phyloP scores from a whole-genome alignment of 768 basidiomycete species.

The Naganishia onofrii region DNA sequence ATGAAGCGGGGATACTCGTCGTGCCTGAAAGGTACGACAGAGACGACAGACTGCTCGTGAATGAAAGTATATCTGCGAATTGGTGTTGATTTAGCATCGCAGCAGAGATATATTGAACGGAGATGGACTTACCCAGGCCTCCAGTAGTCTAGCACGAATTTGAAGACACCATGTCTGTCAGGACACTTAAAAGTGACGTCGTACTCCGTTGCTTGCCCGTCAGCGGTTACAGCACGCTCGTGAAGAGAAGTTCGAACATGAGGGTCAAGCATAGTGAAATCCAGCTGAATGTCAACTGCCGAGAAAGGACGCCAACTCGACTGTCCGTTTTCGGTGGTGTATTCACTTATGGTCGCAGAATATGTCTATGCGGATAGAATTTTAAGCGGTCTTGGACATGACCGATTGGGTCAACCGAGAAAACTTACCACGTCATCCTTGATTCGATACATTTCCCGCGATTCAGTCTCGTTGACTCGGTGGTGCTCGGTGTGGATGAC shows the following conservation, averaged over 20 bases:
- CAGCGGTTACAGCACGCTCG: conserved; percentile 55
- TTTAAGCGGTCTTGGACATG: too few species aligned
- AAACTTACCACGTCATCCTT: conserved; percentile 73
- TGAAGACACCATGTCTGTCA: conserved; percentile 97
- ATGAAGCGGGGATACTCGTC: conserved; percentile 95
- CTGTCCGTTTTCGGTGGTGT: conserved; percentile 51
- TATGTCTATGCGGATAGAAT: conserved; percentile 61
- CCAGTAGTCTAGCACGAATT: conserved; percentile 86
- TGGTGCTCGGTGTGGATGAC: conserved; percentile 70
- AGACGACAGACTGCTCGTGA: conserved; percentile 68
- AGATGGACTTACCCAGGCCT: conserved; percentile 69
- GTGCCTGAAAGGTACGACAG: conserved; percentile 88
- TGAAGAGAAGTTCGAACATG: conserved; percentile 78
- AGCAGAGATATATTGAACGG: background rate
- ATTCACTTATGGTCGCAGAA: conserved; percentile 69
- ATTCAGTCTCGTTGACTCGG: conserved; percentile 52
- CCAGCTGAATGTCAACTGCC: conserved; percentile 78
- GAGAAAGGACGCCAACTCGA: conserved; percentile 68
- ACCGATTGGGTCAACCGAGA: too few species aligned
- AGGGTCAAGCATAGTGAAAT: conserved; percentile 98
- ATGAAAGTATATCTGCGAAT: conserved; percentile 68
- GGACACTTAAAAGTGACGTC: conserved; percentile 82
- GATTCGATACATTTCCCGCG: conserved; percentile 63
- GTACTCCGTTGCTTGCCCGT: conserved; percentile 54
- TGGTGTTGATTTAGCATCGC: background rate